Conservation (phyloP, 805 yeast species). For the Wickerhamiella azyma region DNA sequence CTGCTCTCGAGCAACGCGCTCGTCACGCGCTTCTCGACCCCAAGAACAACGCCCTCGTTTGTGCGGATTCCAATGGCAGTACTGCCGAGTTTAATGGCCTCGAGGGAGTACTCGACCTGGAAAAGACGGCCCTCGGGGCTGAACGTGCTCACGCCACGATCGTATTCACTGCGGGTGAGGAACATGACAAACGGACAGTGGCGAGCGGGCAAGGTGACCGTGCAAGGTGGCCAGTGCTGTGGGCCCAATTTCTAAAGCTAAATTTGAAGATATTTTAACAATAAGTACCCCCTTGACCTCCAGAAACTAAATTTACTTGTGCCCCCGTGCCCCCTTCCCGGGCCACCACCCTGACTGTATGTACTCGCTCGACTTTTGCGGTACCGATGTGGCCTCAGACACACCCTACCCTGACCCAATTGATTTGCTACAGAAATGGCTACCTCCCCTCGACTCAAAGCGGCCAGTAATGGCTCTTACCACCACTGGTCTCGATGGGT, state of each 20-base stretch:
- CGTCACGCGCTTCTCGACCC: constrained; percentile 94
- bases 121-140: constrained; percentile 97
- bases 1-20: constrained; percentile 82
- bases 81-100: constrained; percentile 93
- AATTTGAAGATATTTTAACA: too few species aligned
- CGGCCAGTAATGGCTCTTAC: constrained; percentile 4
- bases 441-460: not conserved
- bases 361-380: not conserved
- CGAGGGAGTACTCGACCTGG: constrained; percentile 95
- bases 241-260: too few species aligned
- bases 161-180: constrained; percentile 98
- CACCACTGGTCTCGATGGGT: constrained; percentile 3
- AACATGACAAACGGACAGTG: constrained; percentile 42
- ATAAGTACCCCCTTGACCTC: too few species aligned
- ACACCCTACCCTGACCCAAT: not conserved
- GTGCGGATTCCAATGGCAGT: constrained; percentile 97
- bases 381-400: not conserved
- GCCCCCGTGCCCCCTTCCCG: too few species aligned
- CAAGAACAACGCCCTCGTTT: constrained; percentile 87
- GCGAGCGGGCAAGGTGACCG: not conserved
- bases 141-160: constrained; percentile 96
- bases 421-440: not conserved
- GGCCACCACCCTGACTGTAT: too few species aligned
- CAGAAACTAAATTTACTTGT: too few species aligned
- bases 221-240: not conserved